Base-by-base conservation (phyloP, 1,284 basidiomycete species). In the Takashimella tepidaria region DNA sequence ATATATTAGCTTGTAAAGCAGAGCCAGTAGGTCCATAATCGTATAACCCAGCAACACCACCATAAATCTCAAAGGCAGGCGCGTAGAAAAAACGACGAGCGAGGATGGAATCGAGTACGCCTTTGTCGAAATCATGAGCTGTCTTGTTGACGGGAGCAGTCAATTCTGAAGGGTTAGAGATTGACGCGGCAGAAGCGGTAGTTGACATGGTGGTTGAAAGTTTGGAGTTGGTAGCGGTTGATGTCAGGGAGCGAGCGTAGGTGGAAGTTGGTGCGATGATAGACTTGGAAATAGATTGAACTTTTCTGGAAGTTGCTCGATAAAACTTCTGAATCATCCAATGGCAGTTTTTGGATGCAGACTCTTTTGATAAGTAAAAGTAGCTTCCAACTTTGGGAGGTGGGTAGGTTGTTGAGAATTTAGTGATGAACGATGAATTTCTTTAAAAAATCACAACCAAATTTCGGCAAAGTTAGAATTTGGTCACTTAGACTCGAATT, bases 1-100 rank as follows among this genome's bases (percentile, higher is more conserved):
- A 87, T 76, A 99, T 92, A 81, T 98, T 98, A 63, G 93, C 90
- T 72, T 98, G 95, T 26, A 98, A 82, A 2, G 92, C 84, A 1
- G 93, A 95, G 60, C 96, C 95, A 4, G 93, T 90, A 45, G 92
- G 92, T 45, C 92, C 92, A 68, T 93, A 96, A 75, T 96, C 92
- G 77, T 95, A 97, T 42, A 98, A 79, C 58, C 95, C 95, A 57
- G 92, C 92, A 57, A 97, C 88, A 77, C 93, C 95, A 59, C 92
- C 92, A 69, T 98, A 98, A 77, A 98, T 96, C 76, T 98, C 95
- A 68, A 98, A 99, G 1, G 96, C 90, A 51, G 93, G 95, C 10
- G 92, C 92, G 75, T 89, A 98, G 81, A 98, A 99, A 81, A 99
- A 99, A 47, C 96, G 81, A 60, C 89, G 85, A 66, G 88, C 89